Conservation (phyloP, 2,329 filamentous ascomycete genomes). For the Tolypocladium inflatum region DNA sequence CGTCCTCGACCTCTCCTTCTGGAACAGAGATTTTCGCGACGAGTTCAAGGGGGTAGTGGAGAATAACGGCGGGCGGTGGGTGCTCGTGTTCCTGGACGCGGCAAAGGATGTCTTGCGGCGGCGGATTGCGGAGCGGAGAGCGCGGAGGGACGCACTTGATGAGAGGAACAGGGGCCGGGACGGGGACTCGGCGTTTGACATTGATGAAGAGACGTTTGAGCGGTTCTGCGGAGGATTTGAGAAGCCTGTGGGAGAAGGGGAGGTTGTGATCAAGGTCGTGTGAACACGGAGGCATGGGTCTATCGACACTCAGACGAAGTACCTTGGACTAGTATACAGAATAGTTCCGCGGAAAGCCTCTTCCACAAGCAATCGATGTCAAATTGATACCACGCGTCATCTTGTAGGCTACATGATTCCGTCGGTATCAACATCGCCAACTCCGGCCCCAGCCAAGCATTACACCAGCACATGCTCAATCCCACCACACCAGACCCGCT, state of each 20-base stretch:
- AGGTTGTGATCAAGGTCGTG: not conserved
- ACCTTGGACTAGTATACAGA: not conserved
- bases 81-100: not conserved
- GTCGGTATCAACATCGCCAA: not conserved
- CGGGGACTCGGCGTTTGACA: not conserved
- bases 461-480: constrained; percentile 4
- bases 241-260: not conserved
- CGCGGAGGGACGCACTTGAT: not conserved
- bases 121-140: not conserved
- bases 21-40: not conserved
- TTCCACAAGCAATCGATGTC: not conserved
- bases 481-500: constrained; percentile 16
- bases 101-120: not conserved
- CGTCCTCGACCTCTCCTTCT: not conserved
- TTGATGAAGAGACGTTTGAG: not conserved
- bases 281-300: not conserved
- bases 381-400: too few species aligned
- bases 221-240: not conserved
- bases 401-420: too few species aligned
- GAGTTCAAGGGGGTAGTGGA: not conserved
- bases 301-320: not conserved
- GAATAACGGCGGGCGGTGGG: not conserved
- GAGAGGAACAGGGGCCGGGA: not conserved
- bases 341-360: not conserved
- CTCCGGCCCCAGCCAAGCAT: not conserved